Evolutionary conservation across 2,329 filamentous ascomycete genomes (phyloP), one percentile per base, ranked within the genome.

Genomic region (Paraphaeosphaeria minitans): DNA sequence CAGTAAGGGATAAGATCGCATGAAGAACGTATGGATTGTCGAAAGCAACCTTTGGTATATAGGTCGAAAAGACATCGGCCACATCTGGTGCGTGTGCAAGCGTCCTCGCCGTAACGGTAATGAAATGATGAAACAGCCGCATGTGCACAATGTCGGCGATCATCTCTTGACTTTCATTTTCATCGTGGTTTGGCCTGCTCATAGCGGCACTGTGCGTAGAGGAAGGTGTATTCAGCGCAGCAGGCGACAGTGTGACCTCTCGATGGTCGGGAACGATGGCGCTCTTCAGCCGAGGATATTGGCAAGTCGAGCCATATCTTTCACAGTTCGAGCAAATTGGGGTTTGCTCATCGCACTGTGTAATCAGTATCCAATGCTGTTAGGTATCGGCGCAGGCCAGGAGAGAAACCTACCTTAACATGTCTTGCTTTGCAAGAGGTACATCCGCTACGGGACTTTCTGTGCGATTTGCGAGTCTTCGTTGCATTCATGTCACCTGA

Each of bases 11-110:
- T 1, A 80, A 65, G 4, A 80, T 70, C 27, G 72, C 75, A 57
- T 80, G 75, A 27, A 81, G 63, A n/a, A 81, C 66, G 45, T 77
- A 80, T 2, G 75, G 69, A 56, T 76, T 73, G 6, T 77, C 72
- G 41, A 78, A 75, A 3, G 77, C 78, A 21, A 76, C 41, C 37
- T 69, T 67, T 43, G 65, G 60, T 19, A 76, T 57, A 43, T 65
- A 58, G 19, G 55, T 49, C 0, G 56, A 61, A 27, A 56, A 62
- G 14, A 69, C 51, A 19, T 68, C 59, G 35, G 61, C 55, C n/a
- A 55, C 49, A 9, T 45, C 55, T 3, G 62, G 55, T 3, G 61
- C 58, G 21, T 54, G 24, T 2, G 55, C 48, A 12, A 66, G 57
- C 27, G 67, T 65, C 16, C 54, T 54, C n/a, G 59, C 64, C 3